Conservation (phyloP, 2,329 filamentous ascomycete species). For the Hypoxylon sp. region DNA sequence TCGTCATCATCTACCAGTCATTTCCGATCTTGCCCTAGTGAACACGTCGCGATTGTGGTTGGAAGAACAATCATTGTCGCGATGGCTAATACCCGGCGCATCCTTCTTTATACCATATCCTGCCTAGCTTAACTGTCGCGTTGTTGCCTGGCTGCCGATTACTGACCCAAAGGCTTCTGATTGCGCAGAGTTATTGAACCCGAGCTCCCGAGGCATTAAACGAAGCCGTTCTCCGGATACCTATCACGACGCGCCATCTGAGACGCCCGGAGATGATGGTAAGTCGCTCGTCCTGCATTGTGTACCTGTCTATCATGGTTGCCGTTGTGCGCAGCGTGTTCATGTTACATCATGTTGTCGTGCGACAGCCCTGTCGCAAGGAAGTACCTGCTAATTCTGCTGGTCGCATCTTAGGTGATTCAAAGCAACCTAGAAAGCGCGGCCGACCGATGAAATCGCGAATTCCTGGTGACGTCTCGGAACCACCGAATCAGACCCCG, state of each 20-base stretch:
- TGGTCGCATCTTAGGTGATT: slow-evolving; percentile 59
- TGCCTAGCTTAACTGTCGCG: slow-evolving; percentile 38
- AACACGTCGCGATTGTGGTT: slow-evolving; percentile 42
- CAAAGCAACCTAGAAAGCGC: slow-evolving; percentile 69
- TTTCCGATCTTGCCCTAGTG: slow-evolving; percentile 21
- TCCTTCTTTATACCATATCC: slow-evolving; percentile 42
- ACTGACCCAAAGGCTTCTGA: slow-evolving; percentile 47
- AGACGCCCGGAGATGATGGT: slow-evolving; percentile 80
- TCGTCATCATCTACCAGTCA: slow-evolving; percentile 40
- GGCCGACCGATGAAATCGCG: slow-evolving; percentile 75
- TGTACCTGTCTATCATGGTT: slow-evolving; percentile 50
- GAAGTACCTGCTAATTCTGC: slow-evolving; percentile 46
- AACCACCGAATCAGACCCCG: slow-evolving; percentile 70
- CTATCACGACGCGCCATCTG: slow-evolving; percentile 70
- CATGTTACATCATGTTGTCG: slow-evolving; percentile 47
- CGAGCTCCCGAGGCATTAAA: slow-evolving; percentile 79
- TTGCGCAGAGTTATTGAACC: slow-evolving; percentile 65
- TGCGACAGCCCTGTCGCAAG: slow-evolving; percentile 52
- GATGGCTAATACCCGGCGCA: slow-evolving; percentile 45
- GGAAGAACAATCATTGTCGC: slow-evolving; percentile 40
- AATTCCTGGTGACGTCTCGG: slow-evolving; percentile 66
- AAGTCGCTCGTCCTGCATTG: slow-evolving; percentile 65
- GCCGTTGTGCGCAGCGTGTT: slow-evolving; percentile 45
- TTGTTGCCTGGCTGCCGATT: slow-evolving; percentile 45
- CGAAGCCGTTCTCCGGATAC: slow-evolving; percentile 82